Base-by-base conservation (phyloP, 1,139 yeast species). In the Diutina sp. region DNA sequence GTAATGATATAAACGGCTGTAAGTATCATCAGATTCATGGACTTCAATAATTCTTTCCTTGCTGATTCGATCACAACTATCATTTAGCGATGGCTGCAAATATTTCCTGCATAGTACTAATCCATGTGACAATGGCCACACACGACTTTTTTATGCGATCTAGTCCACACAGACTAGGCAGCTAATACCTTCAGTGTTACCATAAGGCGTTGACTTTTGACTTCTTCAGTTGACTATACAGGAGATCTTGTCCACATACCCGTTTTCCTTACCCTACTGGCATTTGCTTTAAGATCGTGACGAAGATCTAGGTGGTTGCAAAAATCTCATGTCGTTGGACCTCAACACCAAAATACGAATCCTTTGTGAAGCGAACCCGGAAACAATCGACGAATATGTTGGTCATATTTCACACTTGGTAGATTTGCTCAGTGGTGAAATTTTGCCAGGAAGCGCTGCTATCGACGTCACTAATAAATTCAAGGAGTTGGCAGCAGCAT, bases 381-480 rank as follows among this genome's bases (percentile, higher is more conserved):
- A 65, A 12, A 65, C 63, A 38, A 63, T 72, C 29, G 67, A 66
- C 29, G 79, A 76, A 59, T 76, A 74, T 60, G 64, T 71, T 9
- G 77, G 72, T 55, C 80, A 76, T 58, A 57, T 76, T 6, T 67
- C 28, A 4, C 35, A 29, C n/a, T n/a, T 50, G 11, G 12, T 50
- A 8, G 18, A 47, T 12, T 5, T 11, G 16, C 16, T 47, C 14
- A 21, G n/a, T 16, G 16, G n/a, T 29, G 51, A n/a, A 14, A n/a
- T 6, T 14, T 9, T 38, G 41, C 16, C 41, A 12, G 12, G 2
- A 12, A 35, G 14, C n/a, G 30, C 55, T 44, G 18, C 59, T 12
- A 57, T 61, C 1, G 51, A 56, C 12, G 60, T 76, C 18, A 67
- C 66, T 54, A 56, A 59, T 2, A 76, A 74, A 56, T 63, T 66